Evolutionary conservation across 1,284 basidiomycete genomes (phyloP), one percentile per base, ranked within the genome.

Genomic region (Fomitopsis schrenkii): DNA sequence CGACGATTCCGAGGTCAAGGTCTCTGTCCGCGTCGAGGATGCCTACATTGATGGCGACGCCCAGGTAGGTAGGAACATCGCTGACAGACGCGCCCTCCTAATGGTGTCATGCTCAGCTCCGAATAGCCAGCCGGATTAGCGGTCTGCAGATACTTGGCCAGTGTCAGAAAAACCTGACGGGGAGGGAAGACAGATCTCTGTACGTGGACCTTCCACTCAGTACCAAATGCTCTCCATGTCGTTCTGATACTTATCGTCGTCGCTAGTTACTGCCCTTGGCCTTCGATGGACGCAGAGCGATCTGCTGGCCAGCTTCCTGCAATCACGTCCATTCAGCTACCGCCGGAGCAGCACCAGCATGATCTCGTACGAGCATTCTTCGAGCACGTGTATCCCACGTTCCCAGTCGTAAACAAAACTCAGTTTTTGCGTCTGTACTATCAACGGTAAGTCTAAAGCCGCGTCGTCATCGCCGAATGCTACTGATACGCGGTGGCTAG

Each of bases 311-410:
- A 30, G 30, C 30, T 33, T 15, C 45, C 36, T 15, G 17, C 28
- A 10, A 36, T 35, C 26, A n/a, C 40, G 12, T 38, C 44, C 14
- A 14, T 50, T 9, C 55, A 30, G 26, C 36, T 36, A n/a, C 54
- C 61, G 5, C n/a, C 61, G 41, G 57, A 52, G 22, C 57, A 52
- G 8, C 55, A 58, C 33, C 59, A 63, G 35, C 46, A 58, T 33
- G 19, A 33, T 8, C 44, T 63, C 14, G 36, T 63, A 30, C 62
- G 54, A n/a, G 45, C 28, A 33, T 63, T 54, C 59, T 63, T 58
- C 38, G 55, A 59, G 3, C 53, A 55, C 26, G 62, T 63, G 5
- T 59, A 63, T 36, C 62, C 62, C 26, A 60, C 60, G 42, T 63
- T 60, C 40, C 62, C 62, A 15, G 56, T 60, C n/a, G 40, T 63